These are phyloP conservation scores for Cladosporium sp. DNA, from an alignment of 2,329 filamentous ascomycete species.

Conservation along the genomic window DNA sequence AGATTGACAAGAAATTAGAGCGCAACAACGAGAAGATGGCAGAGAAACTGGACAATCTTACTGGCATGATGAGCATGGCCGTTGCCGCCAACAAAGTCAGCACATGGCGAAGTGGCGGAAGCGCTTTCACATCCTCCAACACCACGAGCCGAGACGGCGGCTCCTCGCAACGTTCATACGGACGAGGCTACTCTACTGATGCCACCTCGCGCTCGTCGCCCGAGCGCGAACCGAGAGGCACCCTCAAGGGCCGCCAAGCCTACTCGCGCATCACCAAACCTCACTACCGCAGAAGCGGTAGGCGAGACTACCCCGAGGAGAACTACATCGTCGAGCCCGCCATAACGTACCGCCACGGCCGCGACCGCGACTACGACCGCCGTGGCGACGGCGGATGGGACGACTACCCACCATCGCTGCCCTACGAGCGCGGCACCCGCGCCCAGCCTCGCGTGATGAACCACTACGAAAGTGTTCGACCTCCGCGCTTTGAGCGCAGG, in stretches of 20 bases:
- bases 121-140: neutral
- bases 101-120: neutral
- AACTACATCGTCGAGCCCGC: neutral
- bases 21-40: neutral
- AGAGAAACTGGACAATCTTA: neutral
- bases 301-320: neutral
- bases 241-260: neutral
- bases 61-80: neutral
- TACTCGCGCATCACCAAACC: neutral
- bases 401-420: slow-evolving; percentile 1
- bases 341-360: neutral
- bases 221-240: neutral
- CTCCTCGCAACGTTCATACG: neutral
- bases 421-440: neutral
- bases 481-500: neutral
- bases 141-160: neutral
- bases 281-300: neutral
- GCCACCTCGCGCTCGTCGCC: slow-evolving; percentile 2
- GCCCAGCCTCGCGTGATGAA: neutral
- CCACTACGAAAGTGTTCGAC: neutral
- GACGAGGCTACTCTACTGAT: neutral
- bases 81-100: slow-evolving; percentile 3
- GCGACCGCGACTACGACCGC: neutral
- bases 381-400: neutral
- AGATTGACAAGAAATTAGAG: neutral